Percentiles rank a stretch among this genome's conserved stretches.
Evolutionary conservation across 2,329 filamentous ascomycete genomes (phyloP).

Genomic region (Pyrenochaeta sp.): DNA sequence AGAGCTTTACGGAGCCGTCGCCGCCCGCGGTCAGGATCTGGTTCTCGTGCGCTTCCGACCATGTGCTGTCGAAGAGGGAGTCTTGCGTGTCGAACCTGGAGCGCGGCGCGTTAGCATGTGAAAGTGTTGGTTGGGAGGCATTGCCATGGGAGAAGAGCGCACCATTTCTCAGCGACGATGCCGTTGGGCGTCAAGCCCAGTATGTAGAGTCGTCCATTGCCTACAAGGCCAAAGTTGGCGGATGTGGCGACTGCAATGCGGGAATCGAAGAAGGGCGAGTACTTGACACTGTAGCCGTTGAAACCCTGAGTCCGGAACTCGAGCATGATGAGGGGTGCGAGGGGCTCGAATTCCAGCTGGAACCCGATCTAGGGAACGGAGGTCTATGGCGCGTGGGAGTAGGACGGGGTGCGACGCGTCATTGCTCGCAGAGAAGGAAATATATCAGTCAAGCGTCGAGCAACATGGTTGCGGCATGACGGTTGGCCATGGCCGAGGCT

Average conservation of each 20-base stretch:
- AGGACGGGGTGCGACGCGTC: slow-evolving; percentile 14
- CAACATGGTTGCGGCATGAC: slow-evolving; percentile 28
- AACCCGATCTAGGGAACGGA: background rate
- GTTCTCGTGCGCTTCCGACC: slow-evolving; percentile 96
- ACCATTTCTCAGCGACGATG: slow-evolving; percentile 85
- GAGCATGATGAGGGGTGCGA: slow-evolving; percentile 69
- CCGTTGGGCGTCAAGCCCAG: slow-evolving; percentile 83
- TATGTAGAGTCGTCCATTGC: slow-evolving; percentile 89
- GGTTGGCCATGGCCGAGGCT: slow-evolving; percentile 32
- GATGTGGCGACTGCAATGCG: slow-evolving; percentile 87
- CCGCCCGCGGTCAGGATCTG: slow-evolving; percentile 89
- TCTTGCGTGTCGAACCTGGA: slow-evolving; percentile 95
- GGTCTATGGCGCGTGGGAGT: slow-evolving; percentile 21
- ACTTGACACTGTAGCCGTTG: slow-evolving; percentile 97
- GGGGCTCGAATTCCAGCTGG: no score
- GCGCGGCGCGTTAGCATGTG: slow-evolving; percentile 12
- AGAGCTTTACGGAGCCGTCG: slow-evolving; percentile 94
- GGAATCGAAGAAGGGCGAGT: slow-evolving; percentile 97
- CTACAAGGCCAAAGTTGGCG: slow-evolving; percentile 97
- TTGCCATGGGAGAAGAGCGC: no score
- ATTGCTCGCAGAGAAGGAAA: slow-evolving; percentile 19
- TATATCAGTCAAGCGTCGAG: slow-evolving; percentile 21
- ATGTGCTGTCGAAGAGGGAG: slow-evolving; percentile 90
- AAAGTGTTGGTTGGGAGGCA: slow-evolving; percentile 8
- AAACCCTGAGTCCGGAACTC: slow-evolving; percentile 93